A percentile compares a stretch with the other conserved stretches of the same genome.
phyloP scores from a whole-genome alignment of 345 rosid genomes.

The Hirschfeldia incana region DNA sequence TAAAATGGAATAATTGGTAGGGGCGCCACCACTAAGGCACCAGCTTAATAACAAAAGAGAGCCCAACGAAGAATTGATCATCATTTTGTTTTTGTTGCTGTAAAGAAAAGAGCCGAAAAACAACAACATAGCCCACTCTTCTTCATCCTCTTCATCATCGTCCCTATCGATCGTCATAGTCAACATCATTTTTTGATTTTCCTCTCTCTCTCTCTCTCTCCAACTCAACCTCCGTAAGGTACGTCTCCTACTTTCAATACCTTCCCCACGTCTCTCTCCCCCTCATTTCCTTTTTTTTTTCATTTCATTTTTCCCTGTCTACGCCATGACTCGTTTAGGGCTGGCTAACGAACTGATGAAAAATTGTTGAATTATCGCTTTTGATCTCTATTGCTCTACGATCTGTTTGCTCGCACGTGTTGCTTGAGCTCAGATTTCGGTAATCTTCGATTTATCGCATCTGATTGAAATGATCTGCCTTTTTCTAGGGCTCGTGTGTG shows the following conservation, averaged over 20 bases:
- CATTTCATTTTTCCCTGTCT: background rate
- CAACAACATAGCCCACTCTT: constrained; percentile 2
- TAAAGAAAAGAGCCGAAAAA: constrained; percentile 8
- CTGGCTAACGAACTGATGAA: background rate
- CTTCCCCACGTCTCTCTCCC: constrained; percentile 25
- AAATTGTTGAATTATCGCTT: background rate
- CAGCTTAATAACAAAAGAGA: background rate
- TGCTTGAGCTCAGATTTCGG: constrained; percentile 5
- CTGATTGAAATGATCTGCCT: background rate
- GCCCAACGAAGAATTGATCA: background rate
- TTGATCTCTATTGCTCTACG: background rate
- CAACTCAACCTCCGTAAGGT: constrained; percentile 16
- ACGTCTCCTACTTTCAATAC: constrained; percentile 34
- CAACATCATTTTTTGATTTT: background rate
- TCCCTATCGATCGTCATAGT: background rate
- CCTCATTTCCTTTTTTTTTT: background rate
- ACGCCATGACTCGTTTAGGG: background rate
- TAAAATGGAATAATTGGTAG: background rate
- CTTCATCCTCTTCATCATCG: background rate
- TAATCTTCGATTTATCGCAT: background rate
- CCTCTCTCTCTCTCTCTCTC: background rate
- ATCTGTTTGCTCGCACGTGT: constrained; percentile 16
- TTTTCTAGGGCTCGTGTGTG: background rate
- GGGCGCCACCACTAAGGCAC: background rate
- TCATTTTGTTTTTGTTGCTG: background rate